Base-by-base conservation (phyloP, 2,329 filamentous ascomycete species). In the Pezicula radicicola region DNA sequence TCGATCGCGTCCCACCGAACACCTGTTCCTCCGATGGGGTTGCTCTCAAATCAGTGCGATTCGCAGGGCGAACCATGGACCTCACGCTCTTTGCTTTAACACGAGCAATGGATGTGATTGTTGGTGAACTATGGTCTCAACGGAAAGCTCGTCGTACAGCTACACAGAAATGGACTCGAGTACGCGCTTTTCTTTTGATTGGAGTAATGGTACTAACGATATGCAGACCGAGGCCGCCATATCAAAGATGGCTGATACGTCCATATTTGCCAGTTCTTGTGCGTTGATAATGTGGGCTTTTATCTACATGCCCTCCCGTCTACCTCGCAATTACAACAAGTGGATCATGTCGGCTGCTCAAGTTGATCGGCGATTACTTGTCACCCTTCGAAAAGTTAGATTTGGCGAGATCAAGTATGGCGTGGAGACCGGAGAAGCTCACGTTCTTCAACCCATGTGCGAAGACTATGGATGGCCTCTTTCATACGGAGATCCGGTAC, bases 211-310 rank as follows among this genome's bases (percentile, higher is more conserved):
- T 49, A 28, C 54, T 49, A 46, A 56, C 45, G 9, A 54, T 15
- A 68, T 72, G 50, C 56, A 68, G 64, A 46, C 67, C 64, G 52
- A 72, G 58, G 52, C 52, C 45, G 53, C 68, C 21, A 57, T 75
- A 55, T 72, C 72, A 21, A 67, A 57, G 9, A 66, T 82, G 36
- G 73, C 82, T n/a, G 87, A 93, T 63, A 81, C 88, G 4, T 70
- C 80, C 6, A 71, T 92, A 16, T 95, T 96, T 67, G 83, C 87
- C 42, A 68, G 78, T 33, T 91, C 88, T 18, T 84, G 81, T 37
- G 87, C 85, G 19, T 72, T 89, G 36, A 85, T 95, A 59, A 96
- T 95, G 91, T 93, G 89, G 87, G 81, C 89, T 16, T 96, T 89
- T 88, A 86, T 95, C 66, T 96, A 93, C 71, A 68, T 75, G 9